Evolutionary conservation across 495 filamentous ascomycete species (phyloP).

Genomic region (Mytilinidion resinicola): DNA sequence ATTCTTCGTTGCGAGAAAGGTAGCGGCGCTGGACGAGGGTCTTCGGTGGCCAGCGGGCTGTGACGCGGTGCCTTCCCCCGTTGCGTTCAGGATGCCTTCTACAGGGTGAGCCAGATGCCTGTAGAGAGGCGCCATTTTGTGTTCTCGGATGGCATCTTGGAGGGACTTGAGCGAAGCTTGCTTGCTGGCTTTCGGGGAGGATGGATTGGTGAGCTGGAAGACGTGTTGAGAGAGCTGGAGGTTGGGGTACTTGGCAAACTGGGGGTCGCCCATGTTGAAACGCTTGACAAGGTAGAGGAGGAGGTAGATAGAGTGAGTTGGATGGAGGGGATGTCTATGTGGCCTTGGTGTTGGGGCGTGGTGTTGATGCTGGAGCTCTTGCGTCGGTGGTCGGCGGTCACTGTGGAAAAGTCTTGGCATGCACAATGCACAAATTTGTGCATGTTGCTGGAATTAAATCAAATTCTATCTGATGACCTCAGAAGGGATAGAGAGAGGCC

Average conservation of each 20-base stretch:
- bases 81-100: constrained; percentile 81
- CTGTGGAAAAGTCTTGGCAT: too few relatives aligned
- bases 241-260: constrained; percentile 91
- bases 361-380: too few relatives aligned
- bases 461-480: too few relatives aligned
- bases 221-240: constrained; percentile 92
- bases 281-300: neutral
- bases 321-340: neutral
- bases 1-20: constrained; percentile 63
- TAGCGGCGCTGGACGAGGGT: constrained; percentile 40
- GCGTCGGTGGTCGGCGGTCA: too few relatives aligned
- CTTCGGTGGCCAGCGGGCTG: constrained; percentile 41
- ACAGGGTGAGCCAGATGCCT: constrained; percentile 87
- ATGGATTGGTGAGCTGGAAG: constrained; percentile 91
- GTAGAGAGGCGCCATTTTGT: constrained; percentile 97
- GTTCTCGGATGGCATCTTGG: constrained; percentile 84
- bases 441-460: too few relatives aligned
- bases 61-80: constrained; percentile 62
- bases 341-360: neutral
- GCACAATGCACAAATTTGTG: too few relatives aligned
- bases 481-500: too few relatives aligned
- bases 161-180: constrained; percentile 73
- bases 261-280: constrained; percentile 84
- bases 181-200: constrained; percentile 58
- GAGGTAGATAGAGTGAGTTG: neutral